phyloP scores from a whole-genome alignment of 352 stramenopile species.

The Globisporangium alternatum region DNA sequence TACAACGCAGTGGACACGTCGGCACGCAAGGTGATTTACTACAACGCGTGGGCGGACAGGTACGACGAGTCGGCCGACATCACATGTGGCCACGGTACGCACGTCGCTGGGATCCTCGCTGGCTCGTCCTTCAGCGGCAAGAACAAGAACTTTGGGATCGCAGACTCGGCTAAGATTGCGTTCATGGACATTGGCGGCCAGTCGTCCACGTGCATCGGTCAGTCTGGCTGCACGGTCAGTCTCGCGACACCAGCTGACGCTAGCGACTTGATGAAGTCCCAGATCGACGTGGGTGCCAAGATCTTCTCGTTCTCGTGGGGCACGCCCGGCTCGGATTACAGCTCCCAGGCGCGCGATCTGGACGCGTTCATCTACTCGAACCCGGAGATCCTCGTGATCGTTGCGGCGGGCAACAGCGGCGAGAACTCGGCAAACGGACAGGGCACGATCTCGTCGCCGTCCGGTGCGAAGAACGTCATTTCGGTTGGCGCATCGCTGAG shows the following conservation, averaged over 20 bases:
- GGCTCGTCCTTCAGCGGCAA: conserved; percentile 71
- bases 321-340: conserved; percentile 74
- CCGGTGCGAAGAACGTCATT: conserved; percentile 83
- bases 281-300: conserved; percentile 64
- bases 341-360: conserved; percentile 65
- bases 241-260: conserved; percentile 65
- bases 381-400: conserved; percentile 79
- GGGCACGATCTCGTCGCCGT: conserved; percentile 78
- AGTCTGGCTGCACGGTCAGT: conserved; percentile 46
- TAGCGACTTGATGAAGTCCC: conserved; percentile 52
- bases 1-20: conserved; percentile 35
- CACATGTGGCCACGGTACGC: conserved; percentile 85
- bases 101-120: conserved; percentile 79
- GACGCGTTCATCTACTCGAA: conserved; percentile 85
- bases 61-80: conserved; percentile 64
- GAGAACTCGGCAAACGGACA: conserved; percentile 49
- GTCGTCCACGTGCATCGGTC: conserved; percentile 38
- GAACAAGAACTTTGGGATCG: conserved; percentile 63
- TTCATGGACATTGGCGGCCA: conserved; percentile 90
- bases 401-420: conserved; percentile 88
- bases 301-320: conserved; percentile 88
- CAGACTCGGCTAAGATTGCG: conserved; percentile 75
- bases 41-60: conserved; percentile 70
- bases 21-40: conserved; percentile 75
- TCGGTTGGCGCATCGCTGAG: conserved; percentile 80